Base-by-base conservation (phyloP, 495 filamentous ascomycete genomes). In the Penicillium cinerascens region DNA sequence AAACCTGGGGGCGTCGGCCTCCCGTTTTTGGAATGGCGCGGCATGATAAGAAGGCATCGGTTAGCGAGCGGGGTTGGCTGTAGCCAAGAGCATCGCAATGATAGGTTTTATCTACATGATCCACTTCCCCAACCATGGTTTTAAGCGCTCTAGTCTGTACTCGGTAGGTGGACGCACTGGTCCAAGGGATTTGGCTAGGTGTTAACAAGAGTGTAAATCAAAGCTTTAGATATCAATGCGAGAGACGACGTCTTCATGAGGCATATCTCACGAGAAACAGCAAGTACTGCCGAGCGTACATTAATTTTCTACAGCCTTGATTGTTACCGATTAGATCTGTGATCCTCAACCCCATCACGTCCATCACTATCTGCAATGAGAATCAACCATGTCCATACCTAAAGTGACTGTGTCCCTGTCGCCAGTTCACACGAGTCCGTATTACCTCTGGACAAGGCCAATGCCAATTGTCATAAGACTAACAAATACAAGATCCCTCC, bases 391-490 rank as follows among this genome's bases (percentile, higher is more conserved):
- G 3, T 39, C 37, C 37, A 39, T 18, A 9, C 4, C 4, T 6
- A 39, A 18, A 20, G 37, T 20, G 16, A 54, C 40, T 27, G 29
- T 57, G 6, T 40, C 51, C n/a, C 41, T 61, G 1, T 44, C 44
- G 15, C 51, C 29, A n/a, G 29, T 52, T 27, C 46, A 45, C 1
- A 45, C 51, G 44, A 42, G 57, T 61, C 15, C 18, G 37, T 33
- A 11, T 15, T 13, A 13, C 22, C 13, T 10, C 11, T 33, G 10
- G 4, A 33, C 1, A 13, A 13, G 4, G 0, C 13, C 29, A 33
- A 33, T 13, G 1, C 29, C 9, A 33, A 33, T 33, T 11, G 4
- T 15, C 10, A 0, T 15, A 13, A 10, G 4, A 15, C 29, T 33
- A 33, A 33, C 29, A 33, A 15, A 29, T 2, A 11, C 2, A 1